phyloP scores from a whole-genome alignment of 2,329 filamentous ascomycete species.

The Curvularia eragrostidis region DNA sequence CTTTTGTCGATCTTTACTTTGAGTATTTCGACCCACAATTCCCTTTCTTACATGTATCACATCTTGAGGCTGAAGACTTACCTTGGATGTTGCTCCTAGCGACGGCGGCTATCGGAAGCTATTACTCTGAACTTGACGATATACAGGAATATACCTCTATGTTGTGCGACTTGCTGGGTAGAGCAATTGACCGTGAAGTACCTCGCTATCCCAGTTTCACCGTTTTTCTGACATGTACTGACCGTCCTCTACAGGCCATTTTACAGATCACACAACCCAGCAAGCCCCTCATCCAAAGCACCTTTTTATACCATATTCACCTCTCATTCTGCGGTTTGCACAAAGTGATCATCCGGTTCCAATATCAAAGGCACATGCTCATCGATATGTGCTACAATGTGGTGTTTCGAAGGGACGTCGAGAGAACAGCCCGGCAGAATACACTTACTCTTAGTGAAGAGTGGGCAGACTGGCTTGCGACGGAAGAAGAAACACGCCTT shows the following conservation, averaged over 20 bases:
- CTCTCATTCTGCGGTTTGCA: neutral
- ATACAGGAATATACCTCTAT: neutral
- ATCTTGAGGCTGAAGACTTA: neutral
- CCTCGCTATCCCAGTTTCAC: neutral
- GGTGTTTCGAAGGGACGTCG: neutral
- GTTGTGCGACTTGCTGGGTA: neutral
- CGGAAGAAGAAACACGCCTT: neutral
- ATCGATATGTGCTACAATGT: neutral
- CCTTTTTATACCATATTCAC: neutral
- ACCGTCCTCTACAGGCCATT: neutral
- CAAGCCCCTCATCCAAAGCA: neutral
- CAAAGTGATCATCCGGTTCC: neutral
- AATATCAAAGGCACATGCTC: neutral
- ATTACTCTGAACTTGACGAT: constrained; percentile 7
- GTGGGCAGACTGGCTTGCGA: neutral
- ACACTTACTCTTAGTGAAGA: neutral
- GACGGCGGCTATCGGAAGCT: constrained; percentile 2
- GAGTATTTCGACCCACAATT: constrained; percentile 9
- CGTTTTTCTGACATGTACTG: neutral
- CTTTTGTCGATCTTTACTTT: constrained; percentile 9
- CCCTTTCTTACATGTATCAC: constrained; percentile 2
- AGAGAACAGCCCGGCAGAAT: neutral
- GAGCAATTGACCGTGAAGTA: constrained; percentile 4
- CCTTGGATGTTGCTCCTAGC: constrained; percentile 4
- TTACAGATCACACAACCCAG: neutral